phyloP scores from a whole-genome alignment of 768 basidiomycete genomes.

The Mycena vulgaris region DNA sequence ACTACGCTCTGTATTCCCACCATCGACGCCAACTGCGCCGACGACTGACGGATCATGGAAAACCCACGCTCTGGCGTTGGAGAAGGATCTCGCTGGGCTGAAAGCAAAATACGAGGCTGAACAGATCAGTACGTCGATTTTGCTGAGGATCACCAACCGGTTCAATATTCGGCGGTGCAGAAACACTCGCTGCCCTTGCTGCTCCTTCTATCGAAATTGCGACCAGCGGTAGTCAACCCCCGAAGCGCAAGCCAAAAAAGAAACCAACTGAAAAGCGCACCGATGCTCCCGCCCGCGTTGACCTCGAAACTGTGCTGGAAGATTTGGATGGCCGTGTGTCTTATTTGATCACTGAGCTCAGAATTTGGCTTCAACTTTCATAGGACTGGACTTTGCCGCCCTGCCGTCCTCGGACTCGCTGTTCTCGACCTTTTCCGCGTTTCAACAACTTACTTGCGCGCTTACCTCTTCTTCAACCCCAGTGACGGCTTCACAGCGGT shows the following conservation, averaged over 20 bases:
- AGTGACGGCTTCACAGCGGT: conserved; percentile 34
- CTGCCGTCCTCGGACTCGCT: conserved; percentile 36
- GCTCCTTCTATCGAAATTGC: conserved; percentile 13
- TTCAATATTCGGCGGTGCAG: conserved; percentile 42
- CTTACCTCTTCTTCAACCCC: conserved; percentile 36
- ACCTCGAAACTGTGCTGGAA: conserved; percentile 37
- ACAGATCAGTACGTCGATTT: conserved; percentile 55
- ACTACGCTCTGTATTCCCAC: conserved; percentile 22
- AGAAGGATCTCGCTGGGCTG: conserved; percentile 51
- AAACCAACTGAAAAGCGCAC: conserved; percentile 26
- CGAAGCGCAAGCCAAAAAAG: conserved; percentile 40
- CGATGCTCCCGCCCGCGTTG: conserved; percentile 16
- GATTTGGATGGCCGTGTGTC: conserved; percentile 34
- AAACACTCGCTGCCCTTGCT: conserved; percentile 42
- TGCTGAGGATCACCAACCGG: neutral
- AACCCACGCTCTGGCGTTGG: conserved; percentile 30
- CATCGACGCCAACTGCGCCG: conserved; percentile 14
- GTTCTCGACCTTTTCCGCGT: conserved; percentile 49
- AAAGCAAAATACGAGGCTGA: conserved; percentile 58
- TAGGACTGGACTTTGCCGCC: conserved; percentile 24
- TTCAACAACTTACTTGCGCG: conserved; percentile 47
- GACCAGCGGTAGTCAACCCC: conserved; percentile 23
- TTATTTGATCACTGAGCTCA: neutral
- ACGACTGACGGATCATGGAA: conserved; percentile 30
- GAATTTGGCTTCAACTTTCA: neutral